phyloP scores from a whole-genome alignment of 495 filamentous ascomycete species.

The Penicillium robsamsonii region DNA sequence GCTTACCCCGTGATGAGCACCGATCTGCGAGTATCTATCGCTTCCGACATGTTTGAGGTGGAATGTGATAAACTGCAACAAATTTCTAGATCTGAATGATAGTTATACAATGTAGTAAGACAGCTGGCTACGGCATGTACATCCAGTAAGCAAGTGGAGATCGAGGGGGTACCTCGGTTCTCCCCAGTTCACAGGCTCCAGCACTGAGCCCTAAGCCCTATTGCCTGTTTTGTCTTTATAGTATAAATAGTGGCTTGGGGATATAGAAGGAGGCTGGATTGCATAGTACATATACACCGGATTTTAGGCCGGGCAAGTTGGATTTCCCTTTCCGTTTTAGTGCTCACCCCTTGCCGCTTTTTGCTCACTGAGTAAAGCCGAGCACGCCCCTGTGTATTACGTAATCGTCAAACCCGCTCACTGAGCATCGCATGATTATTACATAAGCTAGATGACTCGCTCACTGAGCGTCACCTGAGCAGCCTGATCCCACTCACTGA shows the following conservation, averaged over 20 bases:
- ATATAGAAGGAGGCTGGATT: not conserved
- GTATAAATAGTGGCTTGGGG: constrained; percentile 3
- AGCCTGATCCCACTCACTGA: not conserved
- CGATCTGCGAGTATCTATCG: constrained; percentile 37
- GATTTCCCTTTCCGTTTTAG: constrained; percentile 32
- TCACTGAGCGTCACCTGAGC: constrained; percentile 7
- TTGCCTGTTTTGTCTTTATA: not conserved
- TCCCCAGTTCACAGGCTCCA: not conserved
- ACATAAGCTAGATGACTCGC: constrained; percentile 1
- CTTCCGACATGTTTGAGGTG: constrained; percentile 20
- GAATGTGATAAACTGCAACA: not conserved
- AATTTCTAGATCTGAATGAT: not conserved
- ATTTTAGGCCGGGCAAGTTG: not conserved
- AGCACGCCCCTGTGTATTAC: constrained; percentile 11
- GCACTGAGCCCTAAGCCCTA: constrained; percentile 5
- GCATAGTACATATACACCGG: not conserved
- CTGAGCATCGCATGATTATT: not conserved
- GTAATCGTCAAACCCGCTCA: not conserved
- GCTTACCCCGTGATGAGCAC: constrained; percentile 50
- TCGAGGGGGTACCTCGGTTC: not conserved
- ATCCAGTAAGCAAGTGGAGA: not conserved
- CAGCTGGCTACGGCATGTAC: not conserved
- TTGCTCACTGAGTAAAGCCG: constrained; percentile 31
- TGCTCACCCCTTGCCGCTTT: constrained; percentile 32
- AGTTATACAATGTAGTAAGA: not conserved